phyloP scores from a whole-genome alignment of 1,284 basidiomycete genomes.

The Cerioporus squamosus region DNA sequence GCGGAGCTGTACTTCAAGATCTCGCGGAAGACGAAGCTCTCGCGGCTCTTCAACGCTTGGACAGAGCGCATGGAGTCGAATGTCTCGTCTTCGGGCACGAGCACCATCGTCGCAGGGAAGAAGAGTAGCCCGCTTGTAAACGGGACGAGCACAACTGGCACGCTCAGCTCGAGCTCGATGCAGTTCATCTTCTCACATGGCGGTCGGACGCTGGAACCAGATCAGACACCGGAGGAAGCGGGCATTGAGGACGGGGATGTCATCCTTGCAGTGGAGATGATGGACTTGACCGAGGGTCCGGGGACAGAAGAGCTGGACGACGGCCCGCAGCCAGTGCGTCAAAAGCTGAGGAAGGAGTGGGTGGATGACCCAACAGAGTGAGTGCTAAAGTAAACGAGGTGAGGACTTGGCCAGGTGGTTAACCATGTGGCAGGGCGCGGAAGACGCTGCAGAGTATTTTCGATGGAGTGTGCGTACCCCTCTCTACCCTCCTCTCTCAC shows the following conservation, averaged over 20 bases:
- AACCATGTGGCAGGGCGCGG: constrained; percentile 54
- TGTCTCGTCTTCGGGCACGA: constrained; percentile 13
- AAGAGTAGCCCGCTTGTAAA: constrained; percentile 45
- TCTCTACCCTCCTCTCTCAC: not conserved
- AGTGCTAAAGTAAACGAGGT: constrained; percentile 29
- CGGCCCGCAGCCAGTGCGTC: constrained; percentile 59
- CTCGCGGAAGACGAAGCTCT: constrained; percentile 82
- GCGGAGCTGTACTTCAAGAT: constrained; percentile 90
- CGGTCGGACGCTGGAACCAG: constrained; percentile 72
- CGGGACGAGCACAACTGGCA: constrained; percentile 41
- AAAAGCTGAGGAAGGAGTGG: constrained; percentile 79
- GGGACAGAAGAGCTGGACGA: constrained; percentile 67
- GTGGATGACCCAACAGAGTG: constrained; percentile 73
- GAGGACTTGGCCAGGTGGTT: not conserved
- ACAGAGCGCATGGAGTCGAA: constrained; percentile 77
- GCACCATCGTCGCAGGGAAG: constrained; percentile 11
- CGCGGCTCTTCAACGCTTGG: constrained; percentile 82
- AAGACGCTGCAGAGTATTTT: constrained; percentile 79
- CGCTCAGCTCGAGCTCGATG: constrained; percentile 35
- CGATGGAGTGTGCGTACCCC: constrained; percentile 68
- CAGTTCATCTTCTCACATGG: constrained; percentile 84
- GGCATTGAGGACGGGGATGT: constrained; percentile 85
- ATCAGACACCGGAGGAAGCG: constrained; percentile 82
- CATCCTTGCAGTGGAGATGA: constrained; percentile 83
- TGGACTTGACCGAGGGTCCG: constrained; percentile 78